A percentile compares a stretch with the other conserved stretches of the same genome.
Conservation (phyloP, 805 yeast genomes). For the Wickerhamomyces queroliae region DNA sequence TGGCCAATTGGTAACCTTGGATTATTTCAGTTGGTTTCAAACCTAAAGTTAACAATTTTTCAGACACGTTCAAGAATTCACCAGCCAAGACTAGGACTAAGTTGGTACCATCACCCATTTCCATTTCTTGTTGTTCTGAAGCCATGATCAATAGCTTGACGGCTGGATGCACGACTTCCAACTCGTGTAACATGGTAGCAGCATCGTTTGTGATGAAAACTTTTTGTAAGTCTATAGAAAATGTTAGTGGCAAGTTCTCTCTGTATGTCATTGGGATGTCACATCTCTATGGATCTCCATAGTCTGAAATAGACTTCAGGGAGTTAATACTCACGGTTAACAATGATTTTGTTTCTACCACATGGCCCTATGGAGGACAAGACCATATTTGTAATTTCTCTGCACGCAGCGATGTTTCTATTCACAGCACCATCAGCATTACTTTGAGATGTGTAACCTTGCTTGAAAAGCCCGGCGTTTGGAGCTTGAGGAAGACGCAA, state of each 20-base stretch:
- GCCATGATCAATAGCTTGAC: constrained; percentile 96
- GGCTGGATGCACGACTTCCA: constrained; percentile 95
- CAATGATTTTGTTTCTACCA: constrained; percentile 94
- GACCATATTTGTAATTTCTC: constrained; percentile 88
- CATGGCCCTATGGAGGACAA: constrained; percentile 96
- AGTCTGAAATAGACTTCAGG: neutral
- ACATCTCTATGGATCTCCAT: neutral
- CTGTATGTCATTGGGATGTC: neutral
- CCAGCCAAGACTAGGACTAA: constrained; percentile 90
- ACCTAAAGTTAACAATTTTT: constrained; percentile 78
- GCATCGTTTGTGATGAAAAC: constrained; percentile 93
- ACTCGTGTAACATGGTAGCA: constrained; percentile 92
- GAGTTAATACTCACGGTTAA: constrained; percentile 41
- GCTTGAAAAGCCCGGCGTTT: constrained; percentile 88
- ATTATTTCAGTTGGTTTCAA: constrained; percentile 87
- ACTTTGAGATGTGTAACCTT: constrained; percentile 83
- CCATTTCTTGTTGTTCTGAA: constrained; percentile 92
- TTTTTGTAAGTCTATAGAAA: constrained; percentile 51
- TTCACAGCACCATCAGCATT: constrained; percentile 92
- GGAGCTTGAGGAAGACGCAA: constrained; percentile 90
- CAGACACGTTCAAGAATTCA: constrained; percentile 81
- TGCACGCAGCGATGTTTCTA: constrained; percentile 89
- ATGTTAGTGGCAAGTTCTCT: constrained; percentile 14
- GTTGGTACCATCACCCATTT: constrained; percentile 96
- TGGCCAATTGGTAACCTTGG: constrained; percentile 91